Percentiles rank a stretch among this genome's conserved stretches.
These are phyloP conservation scores for Pluteus cervinus DNA, from an alignment of 768 basidiomycete genomes.

Conservation along the genomic window DNA sequence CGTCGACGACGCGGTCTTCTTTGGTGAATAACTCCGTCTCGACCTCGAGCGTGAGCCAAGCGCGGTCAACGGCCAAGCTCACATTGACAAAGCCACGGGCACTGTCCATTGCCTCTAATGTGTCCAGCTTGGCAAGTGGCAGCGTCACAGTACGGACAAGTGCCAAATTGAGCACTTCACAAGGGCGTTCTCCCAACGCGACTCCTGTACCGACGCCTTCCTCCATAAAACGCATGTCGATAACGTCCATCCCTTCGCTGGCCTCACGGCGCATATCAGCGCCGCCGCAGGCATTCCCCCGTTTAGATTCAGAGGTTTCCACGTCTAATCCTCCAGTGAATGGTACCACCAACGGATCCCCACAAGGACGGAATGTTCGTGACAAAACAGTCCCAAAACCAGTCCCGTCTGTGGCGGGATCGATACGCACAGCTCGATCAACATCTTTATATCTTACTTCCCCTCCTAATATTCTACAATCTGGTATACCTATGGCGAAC, in stretches of 20 bases:
- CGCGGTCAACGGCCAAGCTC: not conserved
- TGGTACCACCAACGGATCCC: conserved; percentile 20
- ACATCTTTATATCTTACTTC: conserved; percentile 3
- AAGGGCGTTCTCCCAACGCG: conserved; percentile 41
- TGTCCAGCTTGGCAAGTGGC: conserved; percentile 35
- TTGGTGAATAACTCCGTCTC: conserved; percentile 24
- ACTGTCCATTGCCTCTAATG: conserved; percentile 42
- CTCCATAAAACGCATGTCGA: conserved; percentile 19
- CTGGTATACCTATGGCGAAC: conserved; percentile 9
- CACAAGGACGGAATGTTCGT: conserved; percentile 9
- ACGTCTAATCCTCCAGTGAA: not conserved
- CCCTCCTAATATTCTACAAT: conserved; percentile 13
- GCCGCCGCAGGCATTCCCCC: not conserved
- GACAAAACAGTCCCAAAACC: conserved; percentile 8
- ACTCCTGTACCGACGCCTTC: conserved; percentile 37
- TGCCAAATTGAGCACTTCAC: conserved; percentile 18
- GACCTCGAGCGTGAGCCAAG: conserved; percentile 17
- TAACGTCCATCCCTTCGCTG: conserved; percentile 24
- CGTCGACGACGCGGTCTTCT: conserved; percentile 38
- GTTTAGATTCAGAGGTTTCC: not conserved
- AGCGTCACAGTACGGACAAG: conserved; percentile 42
- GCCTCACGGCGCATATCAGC: not conserved
- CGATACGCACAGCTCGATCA: conserved; percentile 13
- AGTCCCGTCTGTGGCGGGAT: conserved; percentile 17
- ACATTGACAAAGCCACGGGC: conserved; percentile 41